Evolutionary conservation across 148 eudicot species (phyloP).

Genomic region (Simmondsia chinensis): DNA sequence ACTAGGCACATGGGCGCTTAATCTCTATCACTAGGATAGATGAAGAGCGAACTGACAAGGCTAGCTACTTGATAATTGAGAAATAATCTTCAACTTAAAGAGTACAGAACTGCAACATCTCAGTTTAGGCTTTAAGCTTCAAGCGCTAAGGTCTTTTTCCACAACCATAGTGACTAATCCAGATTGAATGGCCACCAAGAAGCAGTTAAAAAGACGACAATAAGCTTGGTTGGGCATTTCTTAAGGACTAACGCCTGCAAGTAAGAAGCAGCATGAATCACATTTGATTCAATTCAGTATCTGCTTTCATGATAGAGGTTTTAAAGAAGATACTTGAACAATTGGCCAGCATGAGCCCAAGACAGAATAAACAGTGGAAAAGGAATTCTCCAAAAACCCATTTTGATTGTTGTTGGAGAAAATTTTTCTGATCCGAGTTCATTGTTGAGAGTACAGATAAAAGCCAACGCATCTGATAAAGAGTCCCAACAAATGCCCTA

Average conservation of each 20-base stretch:
- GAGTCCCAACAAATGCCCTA: slow-evolving; percentile 43
- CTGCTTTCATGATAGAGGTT: neutral
- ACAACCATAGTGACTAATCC: slow-evolving; percentile 39
- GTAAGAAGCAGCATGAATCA: slow-evolving; percentile 5
- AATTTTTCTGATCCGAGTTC: slow-evolving; percentile 11
- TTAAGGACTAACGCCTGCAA: slow-evolving; percentile 53
- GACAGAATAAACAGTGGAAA: slow-evolving; percentile 45
- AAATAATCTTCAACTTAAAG: slow-evolving; percentile 31
- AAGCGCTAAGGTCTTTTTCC: slow-evolving; percentile 51
- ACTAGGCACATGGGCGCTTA: too few species aligned
- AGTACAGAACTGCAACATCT: slow-evolving; percentile 56
- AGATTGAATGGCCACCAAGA: slow-evolving; percentile 62
- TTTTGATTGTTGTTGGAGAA: slow-evolving; percentile 27
- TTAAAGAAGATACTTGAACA: slow-evolving; percentile 45
- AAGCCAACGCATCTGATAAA: slow-evolving; percentile 46
- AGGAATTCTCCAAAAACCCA: slow-evolving; percentile 64
- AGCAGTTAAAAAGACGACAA: slow-evolving; percentile 71
- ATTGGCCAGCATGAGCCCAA: slow-evolving; percentile 48
- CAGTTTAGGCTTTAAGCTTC: slow-evolving; percentile 50
- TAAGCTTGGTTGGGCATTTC: slow-evolving; percentile 56
- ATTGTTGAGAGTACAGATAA: slow-evolving; percentile 14
- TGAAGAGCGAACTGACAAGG: too few species aligned
- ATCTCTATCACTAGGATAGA: too few species aligned
- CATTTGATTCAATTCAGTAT: slow-evolving; percentile 2
- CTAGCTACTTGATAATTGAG: too few species aligned